A percentile compares a stretch with the other conserved stretches of the same genome.
These are phyloP conservation scores for Saccharomycopsis hybrid DNA, from an alignment of 1,139 yeast species.

Conservation along the genomic window DNA sequence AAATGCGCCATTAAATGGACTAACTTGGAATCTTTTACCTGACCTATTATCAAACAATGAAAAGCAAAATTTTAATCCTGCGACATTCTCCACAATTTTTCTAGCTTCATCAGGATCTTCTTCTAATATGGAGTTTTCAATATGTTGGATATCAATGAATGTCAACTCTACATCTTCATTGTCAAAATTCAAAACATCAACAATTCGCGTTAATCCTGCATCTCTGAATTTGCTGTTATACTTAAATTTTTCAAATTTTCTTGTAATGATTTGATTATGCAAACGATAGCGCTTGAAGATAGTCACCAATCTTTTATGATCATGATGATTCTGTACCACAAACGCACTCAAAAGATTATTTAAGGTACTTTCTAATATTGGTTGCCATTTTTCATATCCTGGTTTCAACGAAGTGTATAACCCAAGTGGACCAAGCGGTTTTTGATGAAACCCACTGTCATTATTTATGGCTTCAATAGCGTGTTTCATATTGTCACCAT, in stretches of 20 bases:
- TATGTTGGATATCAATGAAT: slow-evolving; percentile 55
- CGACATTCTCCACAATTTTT: slow-evolving; percentile 32
- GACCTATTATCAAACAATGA: slow-evolving; percentile 39
- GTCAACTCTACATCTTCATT: slow-evolving; percentile 51
- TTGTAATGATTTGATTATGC: slow-evolving; percentile 40
- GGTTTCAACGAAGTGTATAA: slow-evolving; percentile 48
- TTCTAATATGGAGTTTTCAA: slow-evolving; percentile 56
- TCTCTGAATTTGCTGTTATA: slow-evolving; percentile 30
- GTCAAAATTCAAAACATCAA: slow-evolving; percentile 54
- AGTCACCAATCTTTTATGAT: slow-evolving; percentile 42
- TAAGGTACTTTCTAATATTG: slow-evolving; percentile 50
- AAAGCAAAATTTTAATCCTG: slow-evolving; percentile 39
- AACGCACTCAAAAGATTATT: slow-evolving; percentile 52
- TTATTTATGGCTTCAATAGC: slow-evolving; percentile 39
- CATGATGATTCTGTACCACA: slow-evolving; percentile 59
- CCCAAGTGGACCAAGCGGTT: slow-evolving; percentile 87
- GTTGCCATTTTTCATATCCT: slow-evolving; percentile 53
- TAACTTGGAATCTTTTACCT: slow-evolving; percentile 37
- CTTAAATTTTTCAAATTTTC: slow-evolving; percentile 53
- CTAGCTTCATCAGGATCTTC: slow-evolving; percentile 49
- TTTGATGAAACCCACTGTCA: slow-evolving; percentile 33
- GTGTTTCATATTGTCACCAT: slow-evolving; percentile 39
- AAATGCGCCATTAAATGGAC: slow-evolving; percentile 35
- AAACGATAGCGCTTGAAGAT: slow-evolving; percentile 36
- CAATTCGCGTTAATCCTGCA: slow-evolving; percentile 38